Evolutionary conservation across 805 yeast species (phyloP).

Genomic region (Lipomyces orientalis): DNA sequence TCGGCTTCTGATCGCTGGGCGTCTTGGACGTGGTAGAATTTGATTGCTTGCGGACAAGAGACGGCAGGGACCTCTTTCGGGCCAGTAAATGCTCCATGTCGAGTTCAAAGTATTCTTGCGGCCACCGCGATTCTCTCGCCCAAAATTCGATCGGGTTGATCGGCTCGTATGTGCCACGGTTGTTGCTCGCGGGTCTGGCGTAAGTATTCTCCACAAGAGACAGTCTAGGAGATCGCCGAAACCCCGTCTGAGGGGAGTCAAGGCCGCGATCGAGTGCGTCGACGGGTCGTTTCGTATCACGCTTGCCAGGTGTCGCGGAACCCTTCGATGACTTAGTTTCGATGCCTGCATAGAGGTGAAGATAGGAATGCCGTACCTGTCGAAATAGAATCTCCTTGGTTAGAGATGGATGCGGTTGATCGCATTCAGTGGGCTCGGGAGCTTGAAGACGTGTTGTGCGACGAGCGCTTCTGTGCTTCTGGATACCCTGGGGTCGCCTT

Average conservation of each 20-base stretch:
- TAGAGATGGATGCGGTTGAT: not conserved
- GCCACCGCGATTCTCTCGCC: not conserved
- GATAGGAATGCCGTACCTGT: not conserved
- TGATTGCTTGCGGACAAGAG: not conserved
- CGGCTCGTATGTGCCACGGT: not conserved
- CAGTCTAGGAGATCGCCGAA: not conserved
- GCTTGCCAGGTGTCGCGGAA: not conserved
- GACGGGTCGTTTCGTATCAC: not conserved
- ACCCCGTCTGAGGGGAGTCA: not conserved
- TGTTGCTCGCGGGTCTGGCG: not conserved
- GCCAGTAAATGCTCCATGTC: not conserved
- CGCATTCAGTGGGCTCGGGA: not conserved
- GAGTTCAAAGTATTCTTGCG: not conserved
- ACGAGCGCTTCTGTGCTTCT: not conserved
- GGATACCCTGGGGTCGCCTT: not conserved
- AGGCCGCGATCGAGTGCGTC: not conserved
- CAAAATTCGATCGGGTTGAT: not conserved
- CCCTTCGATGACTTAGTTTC: not conserved
- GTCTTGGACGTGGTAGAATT: not conserved
- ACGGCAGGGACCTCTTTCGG: constrained; percentile 1
- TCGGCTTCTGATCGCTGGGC: not conserved
- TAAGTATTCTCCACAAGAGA: not conserved
- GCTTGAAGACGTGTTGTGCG: not conserved
- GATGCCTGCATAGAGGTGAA: not conserved
- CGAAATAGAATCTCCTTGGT: not conserved